A percentile compares a stretch with the other conserved stretches of the same genome.
Conservation (phyloP, 208 protist genomes). For the Crithidia bombi region DNA sequence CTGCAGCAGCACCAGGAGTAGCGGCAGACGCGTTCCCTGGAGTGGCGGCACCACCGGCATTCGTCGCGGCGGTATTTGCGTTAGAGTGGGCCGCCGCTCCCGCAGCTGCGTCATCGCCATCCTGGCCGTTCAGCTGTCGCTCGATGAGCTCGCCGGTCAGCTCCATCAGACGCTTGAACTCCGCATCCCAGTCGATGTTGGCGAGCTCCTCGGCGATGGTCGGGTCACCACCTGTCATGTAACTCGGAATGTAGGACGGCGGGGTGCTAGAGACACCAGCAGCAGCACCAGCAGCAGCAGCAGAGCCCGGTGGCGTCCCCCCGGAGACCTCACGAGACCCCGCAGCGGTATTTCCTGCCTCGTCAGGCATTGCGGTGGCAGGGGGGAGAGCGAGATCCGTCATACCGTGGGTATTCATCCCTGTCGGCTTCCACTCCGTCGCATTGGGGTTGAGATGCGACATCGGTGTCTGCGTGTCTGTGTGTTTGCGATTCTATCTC, state of each 20-base stretch:
- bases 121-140: constrained; percentile 50
- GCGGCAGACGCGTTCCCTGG: neutral
- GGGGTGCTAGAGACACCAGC: constrained; percentile 4
- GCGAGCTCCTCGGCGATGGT: constrained; percentile 25
- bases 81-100: constrained; percentile 13
- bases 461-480: constrained; percentile 23
- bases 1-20: constrained; percentile 1
- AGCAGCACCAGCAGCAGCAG: neutral
- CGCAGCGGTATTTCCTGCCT: constrained; percentile 2
- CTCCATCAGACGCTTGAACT: constrained; percentile 77
- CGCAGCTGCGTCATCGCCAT: constrained; percentile 32
- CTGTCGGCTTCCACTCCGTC: constrained; percentile 77
- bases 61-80: neutral
- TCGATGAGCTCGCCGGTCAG: constrained; percentile 73
- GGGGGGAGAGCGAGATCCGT: constrained; percentile 48
- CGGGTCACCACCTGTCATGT: constrained; percentile 33
- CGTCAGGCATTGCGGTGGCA: constrained; percentile 31
- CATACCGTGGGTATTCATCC: constrained; percentile 41
- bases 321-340: neutral
- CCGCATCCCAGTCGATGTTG: constrained; percentile 68
- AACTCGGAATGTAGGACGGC: constrained; percentile 37
- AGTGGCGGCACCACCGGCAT: neutral
- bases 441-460: constrained; percentile 76
- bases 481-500: neutral
- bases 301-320: constrained; percentile 4